Base-by-base conservation (phyloP, 495 filamentous ascomycete species). In the Podospora fimiseda region DNA sequence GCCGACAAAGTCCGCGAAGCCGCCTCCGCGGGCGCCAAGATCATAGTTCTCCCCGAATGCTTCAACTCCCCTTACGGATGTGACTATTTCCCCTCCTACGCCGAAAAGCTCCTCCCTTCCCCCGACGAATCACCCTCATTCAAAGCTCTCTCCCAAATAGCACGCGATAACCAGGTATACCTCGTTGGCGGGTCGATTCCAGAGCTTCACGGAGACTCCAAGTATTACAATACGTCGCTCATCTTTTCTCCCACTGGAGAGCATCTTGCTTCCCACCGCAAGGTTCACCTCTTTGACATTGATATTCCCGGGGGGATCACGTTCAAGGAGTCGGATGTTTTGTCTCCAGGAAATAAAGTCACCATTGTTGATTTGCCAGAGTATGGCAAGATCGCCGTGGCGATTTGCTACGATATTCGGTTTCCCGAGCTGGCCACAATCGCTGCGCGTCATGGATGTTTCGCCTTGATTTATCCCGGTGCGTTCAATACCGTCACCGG, bases 271-370 rank as follows among this genome's bases (percentile, higher is more conserved):
- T 87, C 81, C 2, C 91, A 99, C 64, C 82, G 93, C 55, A 99
- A 99, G 68, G 81, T 93, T 16, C 93, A 99, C 66, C 78, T 99
- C n/a, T 99, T 99, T 72, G 93, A 99, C 72, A 99, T 99, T 60
- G 86, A 92, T 66, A 99, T 99, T 61, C 93, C 93, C 1, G 91
- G 89, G 23, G 88, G 89, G 67, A 96, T 99, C 66, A 84, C 64
- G 13, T 99, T 99, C 74, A 80, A 80, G 53, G 93, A 99, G 70
- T 88, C 82, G 48, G 90, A 96, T 43, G 89, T 96, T 7, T 77
- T 99, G 16, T 84, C 77, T 1, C 86, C 93, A 0, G 93, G 93
- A 0, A 82, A 89, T 68, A 80, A 85, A 56, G 59, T 95, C 39
- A 94, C 92, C 0, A 65, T 96, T 0, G 72, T 97, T 18, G 86